Evolutionary conservation across 176 grass and related monocot species (phyloP), one percentile per base, ranked within the genome.

Genomic region (Carex myosuroides): DNA sequence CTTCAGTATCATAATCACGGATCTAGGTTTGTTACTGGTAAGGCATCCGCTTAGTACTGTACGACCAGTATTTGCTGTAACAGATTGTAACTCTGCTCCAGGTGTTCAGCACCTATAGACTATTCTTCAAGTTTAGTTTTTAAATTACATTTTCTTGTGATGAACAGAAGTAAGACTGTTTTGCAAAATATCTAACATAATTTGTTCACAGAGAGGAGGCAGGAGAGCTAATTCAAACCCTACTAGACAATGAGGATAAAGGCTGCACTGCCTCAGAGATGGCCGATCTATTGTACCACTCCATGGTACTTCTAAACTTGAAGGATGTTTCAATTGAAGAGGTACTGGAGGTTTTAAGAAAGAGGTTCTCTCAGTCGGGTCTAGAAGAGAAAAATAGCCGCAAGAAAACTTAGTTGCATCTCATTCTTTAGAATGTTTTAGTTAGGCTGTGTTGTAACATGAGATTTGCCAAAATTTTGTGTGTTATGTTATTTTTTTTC

Each of bases 281-380:
- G 95, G 90, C 84, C 6, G 95, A 98, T 91, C 29, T 98, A 55
- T 57, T 98, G 55, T 98, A 94, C 84, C 95, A 98, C 42, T 80
- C 89, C 3, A 98, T 98, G 95, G 95, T 98, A 64, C 86, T 98
- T 78, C 89, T 97, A 5, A 88, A 84, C 0, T 46, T 91, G 33
- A 94, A 89, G 81, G 92, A 84, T 75, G 94, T 92, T 14, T 89
- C 89, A 72, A 92, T 97, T 85, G 92, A 94, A 53, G 85, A 94
- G 54, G 94, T 92, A n/a, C 44, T 97, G 2, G 90, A 89, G 67
- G 37, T 94, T 82, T 85, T 97, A 3, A 89, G 94, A 82, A 92
- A 91, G 33, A 92, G 94, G n/a, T 97, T 92, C 83, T 89, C 92
- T 6, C 83, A 89, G 48, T 97, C 92, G 0, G 94, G 94, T 8